Evolutionary conservation across 73 alveolate genomes (phyloP), one percentile per base, ranked within the genome.

Genomic region (Paramecium octaurelia): DNA sequence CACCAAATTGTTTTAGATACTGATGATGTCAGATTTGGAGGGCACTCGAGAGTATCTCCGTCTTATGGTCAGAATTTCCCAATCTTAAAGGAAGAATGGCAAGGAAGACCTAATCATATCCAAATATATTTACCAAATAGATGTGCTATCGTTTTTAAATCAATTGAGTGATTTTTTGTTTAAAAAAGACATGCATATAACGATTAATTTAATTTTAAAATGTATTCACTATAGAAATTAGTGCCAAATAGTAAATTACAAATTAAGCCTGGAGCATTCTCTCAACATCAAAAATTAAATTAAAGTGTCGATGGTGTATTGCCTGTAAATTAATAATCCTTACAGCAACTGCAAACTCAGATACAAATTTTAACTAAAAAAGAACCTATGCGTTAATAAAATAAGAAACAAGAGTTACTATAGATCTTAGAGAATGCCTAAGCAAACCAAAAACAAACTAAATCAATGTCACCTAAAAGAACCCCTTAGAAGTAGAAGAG

Each of bases 1-100:
- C 99, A 97, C 94, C 92, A 96, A 50, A 94, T 96, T 46, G 93
- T 98, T 57, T 71, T 98, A 92, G 99, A 97, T 92, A 93, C 99
- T 27, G 99, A 98, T 93, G 98, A 97, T 86, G 93, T 94, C 24
- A 94, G 95, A 70, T 98, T 95, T 93, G 98, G 99, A 23, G 99
- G 99, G 2, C 97, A 96, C 89, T 90, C 93, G 29, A 94, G 99
- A 59, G 92, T 98, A 16, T 95, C 92, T 43, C 94, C 95, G 43
- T 98, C 98, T 50, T 97, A 97, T 58, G 96, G 90, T 50, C 88
- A 95, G 75, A 92, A 92, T 59, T 95, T 97, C 93, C 99, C 99
- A n/a, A 85, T 93, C 29, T 57, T 92, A 64, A 92, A 93, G 27
- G 97, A 93, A 58, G 27, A 80, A 10, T 97, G 97, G 98, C 80